Evolutionary conservation across 1,139 yeast species (phyloP).

Genomic region (Pneumocystis wakefieldiae): DNA sequence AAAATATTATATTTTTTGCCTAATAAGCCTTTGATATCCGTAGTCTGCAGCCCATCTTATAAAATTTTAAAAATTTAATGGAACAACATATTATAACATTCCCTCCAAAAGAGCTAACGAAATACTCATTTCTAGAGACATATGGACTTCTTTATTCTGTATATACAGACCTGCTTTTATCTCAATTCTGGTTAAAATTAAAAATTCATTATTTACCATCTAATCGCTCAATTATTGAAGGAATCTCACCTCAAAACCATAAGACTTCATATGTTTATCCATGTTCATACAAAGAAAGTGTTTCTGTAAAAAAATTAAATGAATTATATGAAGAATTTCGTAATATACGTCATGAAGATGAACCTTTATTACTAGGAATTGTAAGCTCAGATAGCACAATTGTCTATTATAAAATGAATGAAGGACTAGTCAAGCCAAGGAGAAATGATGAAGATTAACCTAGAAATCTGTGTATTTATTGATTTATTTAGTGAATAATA

Average conservation of each 20-base stretch:
- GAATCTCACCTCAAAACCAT: neutral
- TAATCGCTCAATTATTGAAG: neutral
- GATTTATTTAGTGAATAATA: too few relatives aligned
- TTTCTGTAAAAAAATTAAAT: conserved; percentile 2
- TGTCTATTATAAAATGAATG: conserved; percentile 8
- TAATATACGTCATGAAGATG: neutral
- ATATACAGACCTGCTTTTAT: conserved; percentile 6
- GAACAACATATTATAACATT: neutral
- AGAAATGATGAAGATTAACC: neutral
- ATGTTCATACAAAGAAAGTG: neutral
- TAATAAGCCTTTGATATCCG: neutral
- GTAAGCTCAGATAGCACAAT: conserved; percentile 10
- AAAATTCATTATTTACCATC: conserved; percentile 1
- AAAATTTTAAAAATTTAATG: neutral
- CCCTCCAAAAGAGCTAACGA: conserved; percentile 5
- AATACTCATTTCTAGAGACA: neutral
- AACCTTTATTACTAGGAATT: conserved; percentile 4
- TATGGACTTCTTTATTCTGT: conserved; percentile 6
- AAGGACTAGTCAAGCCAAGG: conserved; percentile 7
- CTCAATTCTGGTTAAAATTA: conserved; percentile 5
- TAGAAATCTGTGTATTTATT: neutral
- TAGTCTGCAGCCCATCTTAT: neutral
- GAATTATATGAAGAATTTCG: neutral
- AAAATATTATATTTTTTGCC: neutral
- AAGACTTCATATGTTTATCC: conserved; percentile 3